A percentile compares a stretch with the other conserved stretches of the same genome.
phyloP scores from a whole-genome alignment of 352 stramenopile genomes.

The Globisporangium solare region DNA sequence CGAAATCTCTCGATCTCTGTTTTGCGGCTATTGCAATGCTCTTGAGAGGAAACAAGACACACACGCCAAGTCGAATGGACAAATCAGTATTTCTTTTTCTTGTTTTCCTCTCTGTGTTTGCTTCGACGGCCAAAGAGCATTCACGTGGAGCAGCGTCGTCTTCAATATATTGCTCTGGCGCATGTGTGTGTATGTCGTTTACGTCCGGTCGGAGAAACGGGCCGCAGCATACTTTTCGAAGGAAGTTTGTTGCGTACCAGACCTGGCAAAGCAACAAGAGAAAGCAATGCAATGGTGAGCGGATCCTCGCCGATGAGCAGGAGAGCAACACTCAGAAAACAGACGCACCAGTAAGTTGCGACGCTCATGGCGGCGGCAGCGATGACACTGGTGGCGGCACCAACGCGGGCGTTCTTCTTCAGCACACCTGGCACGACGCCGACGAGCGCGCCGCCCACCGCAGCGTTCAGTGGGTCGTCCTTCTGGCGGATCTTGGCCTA shows the following conservation, averaged over 20 bases:
- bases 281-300: too few relatives aligned
- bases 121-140: not conserved
- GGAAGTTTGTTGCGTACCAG: constrained; percentile 32
- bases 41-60: not conserved
- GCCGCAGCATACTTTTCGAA: constrained; percentile 72
- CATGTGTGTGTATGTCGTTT: constrained; percentile 15
- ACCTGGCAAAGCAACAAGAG: constrained; percentile 22
- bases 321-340: not conserved
- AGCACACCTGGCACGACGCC: constrained; percentile 68
- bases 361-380: constrained; percentile 43
- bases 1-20: not conserved
- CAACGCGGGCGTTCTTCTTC: constrained; percentile 72
- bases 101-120: constrained; percentile 7
- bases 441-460: constrained; percentile 53
- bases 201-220: constrained; percentile 42
- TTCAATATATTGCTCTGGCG: constrained; percentile 5
- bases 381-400: constrained; percentile 38
- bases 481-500: constrained; percentile 65
- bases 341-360: constrained; percentile 61
- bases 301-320: too few relatives aligned
- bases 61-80: not conserved
- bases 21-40: not conserved
- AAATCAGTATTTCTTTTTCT: not conserved
- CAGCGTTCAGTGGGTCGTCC: constrained; percentile 64
- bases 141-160: not conserved